Conservation (phyloP, 2,329 filamentous ascomycete species). For the Colletotrichum phormii region DNA sequence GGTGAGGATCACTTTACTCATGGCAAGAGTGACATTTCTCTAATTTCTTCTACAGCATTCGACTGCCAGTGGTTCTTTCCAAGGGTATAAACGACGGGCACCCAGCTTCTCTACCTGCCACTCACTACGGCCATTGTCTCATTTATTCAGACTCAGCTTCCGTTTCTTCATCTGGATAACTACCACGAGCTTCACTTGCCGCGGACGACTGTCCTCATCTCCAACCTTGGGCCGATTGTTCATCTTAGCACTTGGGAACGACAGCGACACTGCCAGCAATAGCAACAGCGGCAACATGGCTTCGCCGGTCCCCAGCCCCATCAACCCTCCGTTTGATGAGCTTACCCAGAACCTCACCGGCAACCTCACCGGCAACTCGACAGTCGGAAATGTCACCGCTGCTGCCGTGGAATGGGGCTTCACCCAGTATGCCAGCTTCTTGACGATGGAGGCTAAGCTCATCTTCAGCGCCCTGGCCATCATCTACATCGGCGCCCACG, state of each 20-base stretch:
- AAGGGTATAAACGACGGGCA: not conserved
- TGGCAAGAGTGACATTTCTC: not conserved
- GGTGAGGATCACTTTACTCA: not conserved
- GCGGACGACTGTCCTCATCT: too few species aligned
- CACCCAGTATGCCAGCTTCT: conserved; percentile 45
- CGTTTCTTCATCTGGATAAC: not conserved
- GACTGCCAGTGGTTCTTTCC: not conserved
- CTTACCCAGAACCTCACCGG: conserved; percentile 43
- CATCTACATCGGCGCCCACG: conserved; percentile 87
- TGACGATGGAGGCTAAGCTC: conserved; percentile 56
- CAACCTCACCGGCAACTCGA: conserved; percentile 39
- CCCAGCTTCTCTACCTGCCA: not conserved
- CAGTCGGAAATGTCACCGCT: conserved; percentile 44
- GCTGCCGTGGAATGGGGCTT: conserved; percentile 50
- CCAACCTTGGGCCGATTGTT: not conserved
- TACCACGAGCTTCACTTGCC: not conserved
- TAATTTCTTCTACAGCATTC: not conserved
- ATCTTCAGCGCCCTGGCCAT: conserved; percentile 79
- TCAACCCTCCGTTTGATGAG: conserved; percentile 40
- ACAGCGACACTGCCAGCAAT: not conserved
- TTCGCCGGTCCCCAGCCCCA: conserved; percentile 24
- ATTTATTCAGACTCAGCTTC: not conserved
- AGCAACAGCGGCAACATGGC: conserved; percentile 25
- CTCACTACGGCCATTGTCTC: not conserved
- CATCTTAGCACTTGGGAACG: not conserved